Base-by-base conservation (phyloP, 2,329 filamentous ascomycete genomes). In the Phialemonium atrogriseum region DNA sequence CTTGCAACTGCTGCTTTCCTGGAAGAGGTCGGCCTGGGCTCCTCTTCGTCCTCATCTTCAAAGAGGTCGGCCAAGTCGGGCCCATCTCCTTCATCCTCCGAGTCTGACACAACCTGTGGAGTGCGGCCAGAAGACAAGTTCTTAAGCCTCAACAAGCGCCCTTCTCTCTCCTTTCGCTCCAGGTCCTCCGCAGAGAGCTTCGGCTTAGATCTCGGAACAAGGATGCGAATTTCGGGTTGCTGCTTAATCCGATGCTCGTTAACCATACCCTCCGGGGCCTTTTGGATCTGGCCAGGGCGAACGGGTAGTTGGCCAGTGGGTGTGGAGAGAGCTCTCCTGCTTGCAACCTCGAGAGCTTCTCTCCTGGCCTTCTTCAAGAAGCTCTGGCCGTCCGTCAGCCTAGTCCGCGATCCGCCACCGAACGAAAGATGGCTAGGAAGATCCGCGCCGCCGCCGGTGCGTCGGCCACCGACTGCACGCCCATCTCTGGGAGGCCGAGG, bases 291-390 rank as follows among this genome's bases (percentile, higher is more conserved):
- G n/a, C 53, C 52, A 6, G 49, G 40, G 11, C 46, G 50, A 16
- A 56, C 49, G 19, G 39, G 27, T 17, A 59, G 38, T 36, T 51
- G 41, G 33, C 57, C 53, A 2, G 55, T 51, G 10, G 59, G 52
- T 9, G 51, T 62, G 12, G 62, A 58, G 20, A 74, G 55, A 19
- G 59, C 56, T 32, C 66, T 62, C 40, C 68, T 64, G 21, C 50
- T 60, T 32, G 57, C 59, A 25, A 75, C 69, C 42, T 76, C 68
- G 27, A 59, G 63, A 5, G 68, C 70, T 44, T 80, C 70, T 28
- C 70, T 62, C 26, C 65, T 63, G 14, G 73, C 70, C 41, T 68
- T 73, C 33, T 64, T 61, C 44, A 80, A 61, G 30, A 78, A 62
- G 37, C 64, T 69, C 34, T 70, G 61, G 17, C 66, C 66, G 13